These are phyloP conservation scores for Solanum chacoense DNA, from an alignment of 305 asterid genomes.

Conservation along the genomic window DNA sequence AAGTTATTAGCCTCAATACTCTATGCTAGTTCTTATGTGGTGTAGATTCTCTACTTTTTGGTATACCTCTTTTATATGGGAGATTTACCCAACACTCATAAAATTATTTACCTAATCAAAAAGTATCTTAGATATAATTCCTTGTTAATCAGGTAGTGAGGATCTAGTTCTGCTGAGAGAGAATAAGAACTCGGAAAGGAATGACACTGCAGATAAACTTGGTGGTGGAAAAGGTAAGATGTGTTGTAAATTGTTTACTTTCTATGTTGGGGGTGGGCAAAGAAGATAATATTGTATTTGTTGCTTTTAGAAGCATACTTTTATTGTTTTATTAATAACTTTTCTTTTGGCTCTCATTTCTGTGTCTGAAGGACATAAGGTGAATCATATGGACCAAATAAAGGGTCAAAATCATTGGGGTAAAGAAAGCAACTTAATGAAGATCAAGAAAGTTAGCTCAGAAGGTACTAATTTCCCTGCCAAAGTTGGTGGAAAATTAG, in stretches of 20 bases:
- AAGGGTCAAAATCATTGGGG: background rate
- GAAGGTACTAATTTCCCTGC: conserved; percentile 29
- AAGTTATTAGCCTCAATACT: background rate
- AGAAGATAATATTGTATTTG: background rate
- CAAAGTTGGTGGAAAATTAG: conserved; percentile 25
- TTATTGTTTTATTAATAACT: background rate
- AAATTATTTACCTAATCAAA: background rate
- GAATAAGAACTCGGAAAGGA: conserved; percentile 2
- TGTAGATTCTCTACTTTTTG: background rate
- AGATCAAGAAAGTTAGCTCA: conserved; percentile 37
- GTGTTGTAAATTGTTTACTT: background rate
- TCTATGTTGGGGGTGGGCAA: background rate
- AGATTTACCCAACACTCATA: background rate
- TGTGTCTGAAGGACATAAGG: background rate
- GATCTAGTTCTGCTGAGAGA: conserved; percentile 18
- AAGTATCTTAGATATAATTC: background rate
- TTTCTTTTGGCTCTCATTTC: background rate
- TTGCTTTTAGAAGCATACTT: background rate
- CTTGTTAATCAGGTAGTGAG: conserved; percentile 16
- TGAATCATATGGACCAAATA: background rate
- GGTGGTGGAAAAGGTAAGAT: conserved; percentile 27
- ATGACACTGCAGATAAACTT: conserved; percentile 27
- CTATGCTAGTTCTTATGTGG: background rate
- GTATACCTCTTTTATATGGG: background rate
- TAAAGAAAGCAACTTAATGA: conserved; percentile 38